Percentiles rank a stretch among this genome's conserved stretches.
These are phyloP conservation scores for Fraxinus velutina DNA, from an alignment of 305 asterid genomes.

Conservation along the genomic window DNA sequence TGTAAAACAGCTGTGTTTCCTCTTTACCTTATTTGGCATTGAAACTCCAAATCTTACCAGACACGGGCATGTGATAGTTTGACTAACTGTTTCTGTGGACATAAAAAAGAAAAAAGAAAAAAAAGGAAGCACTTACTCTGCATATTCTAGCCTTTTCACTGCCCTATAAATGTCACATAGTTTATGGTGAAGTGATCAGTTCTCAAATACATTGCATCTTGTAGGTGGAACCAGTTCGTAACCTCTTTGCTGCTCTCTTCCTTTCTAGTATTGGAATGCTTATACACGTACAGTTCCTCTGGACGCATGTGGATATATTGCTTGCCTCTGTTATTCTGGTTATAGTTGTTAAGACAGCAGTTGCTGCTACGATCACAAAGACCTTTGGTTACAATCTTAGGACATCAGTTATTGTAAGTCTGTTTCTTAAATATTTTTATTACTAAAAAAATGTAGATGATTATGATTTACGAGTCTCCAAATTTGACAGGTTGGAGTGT, in stretches of 20 bases:
- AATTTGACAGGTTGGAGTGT: conserved; percentile 67
- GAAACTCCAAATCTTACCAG: conserved; percentile 8
- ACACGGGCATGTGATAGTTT: conserved; percentile 12
- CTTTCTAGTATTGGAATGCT: conserved; percentile 98
- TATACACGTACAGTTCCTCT: conserved; percentile 86
- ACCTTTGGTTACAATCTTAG: conserved; percentile 72
- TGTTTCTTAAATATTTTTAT: conserved; percentile 11
- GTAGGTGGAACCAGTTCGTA: conserved; percentile 98
- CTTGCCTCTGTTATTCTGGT: conserved; percentile 89
- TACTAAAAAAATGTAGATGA: neutral
- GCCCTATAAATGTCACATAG: neutral
- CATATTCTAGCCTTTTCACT: neutral
- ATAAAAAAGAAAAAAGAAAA: neutral
- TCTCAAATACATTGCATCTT: conserved; percentile 21
- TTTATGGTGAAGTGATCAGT: neutral
- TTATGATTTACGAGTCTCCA: conserved; percentile 22
- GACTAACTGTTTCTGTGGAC: neutral
- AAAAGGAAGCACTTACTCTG: neutral
- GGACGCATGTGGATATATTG: conserved; percentile 95
- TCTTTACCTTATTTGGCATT: neutral
- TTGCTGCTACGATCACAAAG: conserved; percentile 59
- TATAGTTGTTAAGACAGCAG: conserved; percentile 76
- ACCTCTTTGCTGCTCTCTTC: conserved; percentile 94
- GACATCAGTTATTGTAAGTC: conserved; percentile 70
- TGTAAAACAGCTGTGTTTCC: neutral